Percentiles rank a stretch among this genome's conserved stretches.
Evolutionary conservation across 257 asterid genomes (phyloP).

Genomic region (Solanum rostratum): DNA sequence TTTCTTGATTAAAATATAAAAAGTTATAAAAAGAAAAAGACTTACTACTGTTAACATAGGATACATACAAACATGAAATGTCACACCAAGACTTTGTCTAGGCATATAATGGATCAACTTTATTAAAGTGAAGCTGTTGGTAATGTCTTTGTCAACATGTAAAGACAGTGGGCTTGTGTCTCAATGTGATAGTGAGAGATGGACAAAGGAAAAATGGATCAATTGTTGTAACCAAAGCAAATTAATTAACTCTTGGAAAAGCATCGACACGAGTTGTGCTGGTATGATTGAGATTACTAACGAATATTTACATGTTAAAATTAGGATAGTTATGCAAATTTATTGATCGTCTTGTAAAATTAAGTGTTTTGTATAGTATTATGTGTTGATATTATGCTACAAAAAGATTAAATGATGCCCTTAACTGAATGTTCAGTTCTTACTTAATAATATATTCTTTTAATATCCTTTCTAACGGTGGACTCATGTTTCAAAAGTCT

Average conservation of each 20-base stretch:
- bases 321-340: rapidly evolving
- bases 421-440: no score
- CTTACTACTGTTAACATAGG: not conserved
- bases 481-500: no score
- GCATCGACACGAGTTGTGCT: rapidly evolving
- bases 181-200: not conserved
- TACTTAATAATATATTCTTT: no score
- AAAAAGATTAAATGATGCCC: not conserved
- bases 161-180: slow-evolving; percentile 1
- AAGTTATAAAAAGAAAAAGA: not conserved
- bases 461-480: no score
- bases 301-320: no score
- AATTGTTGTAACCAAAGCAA: not conserved
- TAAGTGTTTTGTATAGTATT: no score
- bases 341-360: no score
- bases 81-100: slow-evolving; percentile 8
- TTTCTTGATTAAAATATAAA: not conserved
- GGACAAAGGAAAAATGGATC: not conserved
- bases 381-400: no score
- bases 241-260: not conserved
- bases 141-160: not conserved
- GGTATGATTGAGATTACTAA: not conserved
- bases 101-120: slow-evolving; percentile 2
- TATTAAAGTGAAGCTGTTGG: slow-evolving; percentile 3
- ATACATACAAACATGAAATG: slow-evolving; percentile 1